phyloP scores from a whole-genome alignment of 2,329 filamentous ascomycete species.

The Colletotrichum chrysophilum region DNA sequence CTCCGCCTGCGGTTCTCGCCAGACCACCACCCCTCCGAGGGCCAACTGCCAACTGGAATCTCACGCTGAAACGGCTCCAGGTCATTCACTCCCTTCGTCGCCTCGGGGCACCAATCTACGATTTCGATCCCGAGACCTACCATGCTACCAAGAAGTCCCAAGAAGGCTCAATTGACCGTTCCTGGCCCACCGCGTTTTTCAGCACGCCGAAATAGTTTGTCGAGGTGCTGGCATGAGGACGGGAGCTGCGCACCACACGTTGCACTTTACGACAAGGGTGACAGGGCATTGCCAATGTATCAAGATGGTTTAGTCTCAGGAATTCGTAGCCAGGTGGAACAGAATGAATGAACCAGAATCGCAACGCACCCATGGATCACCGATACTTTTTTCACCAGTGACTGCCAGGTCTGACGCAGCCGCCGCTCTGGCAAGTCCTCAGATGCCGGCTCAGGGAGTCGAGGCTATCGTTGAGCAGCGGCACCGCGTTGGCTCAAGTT shows the following conservation, averaged over 20 bases:
- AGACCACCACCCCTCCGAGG: neutral
- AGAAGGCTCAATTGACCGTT: neutral
- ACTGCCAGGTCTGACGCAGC: neutral
- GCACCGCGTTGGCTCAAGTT: conserved; percentile 87
- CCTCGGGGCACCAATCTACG: conserved; percentile 60
- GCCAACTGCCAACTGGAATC: too few species aligned
- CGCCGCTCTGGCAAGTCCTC: conserved; percentile 67
- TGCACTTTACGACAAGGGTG: too few species aligned
- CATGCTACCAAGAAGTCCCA: conserved; percentile 16
- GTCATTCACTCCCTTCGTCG: conserved; percentile 56
- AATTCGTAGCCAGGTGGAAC: neutral
- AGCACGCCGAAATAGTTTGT: too few species aligned
- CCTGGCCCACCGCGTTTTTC: too few species aligned
- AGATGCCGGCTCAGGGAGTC: conserved; percentile 86
- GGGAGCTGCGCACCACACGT: too few species aligned
- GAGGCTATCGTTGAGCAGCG: conserved; percentile 87
- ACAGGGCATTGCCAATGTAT: too few species aligned
- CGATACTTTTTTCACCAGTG: neutral
- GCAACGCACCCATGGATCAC: neutral
- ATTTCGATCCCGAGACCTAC: conserved; percentile 55
- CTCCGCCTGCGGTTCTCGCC: neutral
- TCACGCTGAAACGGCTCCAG: conserved; percentile 36
- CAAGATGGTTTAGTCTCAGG: neutral
- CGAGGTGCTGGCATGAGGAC: too few species aligned
- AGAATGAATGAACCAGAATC: neutral